Evolutionary conservation across 2,329 filamentous ascomycete species (phyloP).

Genomic region (Scedosporium boydii): DNA sequence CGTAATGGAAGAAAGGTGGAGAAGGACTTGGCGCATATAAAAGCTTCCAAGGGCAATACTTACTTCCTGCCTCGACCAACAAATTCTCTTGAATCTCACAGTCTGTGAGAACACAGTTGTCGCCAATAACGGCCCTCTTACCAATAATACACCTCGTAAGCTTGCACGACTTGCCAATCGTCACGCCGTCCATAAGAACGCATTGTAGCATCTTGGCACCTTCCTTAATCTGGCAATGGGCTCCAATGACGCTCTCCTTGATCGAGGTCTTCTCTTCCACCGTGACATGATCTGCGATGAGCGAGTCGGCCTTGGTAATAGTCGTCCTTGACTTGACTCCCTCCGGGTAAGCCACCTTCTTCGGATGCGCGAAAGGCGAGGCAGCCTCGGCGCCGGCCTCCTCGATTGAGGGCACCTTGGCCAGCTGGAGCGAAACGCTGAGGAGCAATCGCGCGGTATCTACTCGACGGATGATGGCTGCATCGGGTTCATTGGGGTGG

Average conservation of each 20-base stretch:
- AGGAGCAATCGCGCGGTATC: slow-evolving; percentile 80
- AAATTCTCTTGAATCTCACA: slow-evolving; percentile 91
- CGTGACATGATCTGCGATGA: slow-evolving; percentile 81
- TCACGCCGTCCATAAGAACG: slow-evolving; percentile 84
- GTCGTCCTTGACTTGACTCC: slow-evolving; percentile 73
- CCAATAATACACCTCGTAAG: slow-evolving; percentile 84
- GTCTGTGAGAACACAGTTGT: slow-evolving; percentile 68
- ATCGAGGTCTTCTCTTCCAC: slow-evolving; percentile 86
- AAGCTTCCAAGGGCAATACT: slow-evolving; percentile 22
- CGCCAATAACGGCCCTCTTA: slow-evolving; percentile 71
- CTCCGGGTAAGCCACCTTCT: slow-evolving; percentile 76
- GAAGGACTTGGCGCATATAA: neutral
- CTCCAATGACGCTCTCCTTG: slow-evolving; percentile 82
- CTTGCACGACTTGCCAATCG: slow-evolving; percentile 74
- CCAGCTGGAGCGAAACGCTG: slow-evolving; percentile 72
- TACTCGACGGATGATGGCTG: slow-evolving; percentile 72
- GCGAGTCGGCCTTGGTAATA: slow-evolving; percentile 70
- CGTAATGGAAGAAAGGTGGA: neutral
- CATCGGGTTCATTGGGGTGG: slow-evolving; percentile 46
- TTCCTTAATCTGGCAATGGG: slow-evolving; percentile 75
- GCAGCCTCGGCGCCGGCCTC: slow-evolving; percentile 46
- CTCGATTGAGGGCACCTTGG: slow-evolving; percentile 67
- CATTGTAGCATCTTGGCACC: slow-evolving; percentile 84
- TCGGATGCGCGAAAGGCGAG: slow-evolving; percentile 67
- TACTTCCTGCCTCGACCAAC: slow-evolving; percentile 69